Evolutionary conservation across 768 basidiomycete species (phyloP).

Genomic region (Boletus vinaceobasis): DNA sequence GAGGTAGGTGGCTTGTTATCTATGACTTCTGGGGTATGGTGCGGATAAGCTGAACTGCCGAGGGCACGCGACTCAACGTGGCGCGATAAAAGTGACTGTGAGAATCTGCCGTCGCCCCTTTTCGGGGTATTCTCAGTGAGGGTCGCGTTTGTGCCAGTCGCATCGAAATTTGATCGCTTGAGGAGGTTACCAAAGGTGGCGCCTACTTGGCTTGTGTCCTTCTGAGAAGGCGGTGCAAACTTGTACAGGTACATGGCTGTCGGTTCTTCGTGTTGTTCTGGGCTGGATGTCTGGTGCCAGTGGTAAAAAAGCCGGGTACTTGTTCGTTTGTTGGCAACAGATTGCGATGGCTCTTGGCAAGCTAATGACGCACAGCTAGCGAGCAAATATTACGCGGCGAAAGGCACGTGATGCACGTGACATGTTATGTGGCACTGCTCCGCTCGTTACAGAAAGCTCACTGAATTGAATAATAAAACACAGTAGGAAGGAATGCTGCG

Average conservation of each 20-base stretch:
- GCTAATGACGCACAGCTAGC: neutral
- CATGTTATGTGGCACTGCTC: too few relatives aligned
- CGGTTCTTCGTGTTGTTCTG: neutral
- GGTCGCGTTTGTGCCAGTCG: constrained; percentile 6
- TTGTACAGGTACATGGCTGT: constrained; percentile 18
- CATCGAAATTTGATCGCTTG: constrained; percentile 10
- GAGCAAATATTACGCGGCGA: constrained; percentile 4
- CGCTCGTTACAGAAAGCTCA: neutral
- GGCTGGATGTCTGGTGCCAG: too few relatives aligned
- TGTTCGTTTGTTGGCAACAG: neutral
- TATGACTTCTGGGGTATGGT: neutral
- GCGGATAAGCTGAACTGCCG: constrained; percentile 6
- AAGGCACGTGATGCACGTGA: constrained; percentile 18
- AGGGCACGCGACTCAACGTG: constrained; percentile 9
- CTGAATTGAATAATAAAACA: neutral
- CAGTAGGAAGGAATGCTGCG: neutral
- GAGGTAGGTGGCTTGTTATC: constrained; percentile 2
- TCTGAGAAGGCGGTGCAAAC: constrained; percentile 13
- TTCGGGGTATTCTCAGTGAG: constrained; percentile 1
- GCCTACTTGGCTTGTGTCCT: constrained; percentile 1
- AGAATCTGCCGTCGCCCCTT: constrained; percentile 5
- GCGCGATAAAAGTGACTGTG: constrained; percentile 11
- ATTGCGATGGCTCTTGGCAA: neutral
- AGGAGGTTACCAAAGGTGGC: constrained; percentile 1
- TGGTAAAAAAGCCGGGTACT: neutral